Evolutionary conservation across 257 asterid genomes (phyloP).

Genomic region (Solanum boliviense): DNA sequence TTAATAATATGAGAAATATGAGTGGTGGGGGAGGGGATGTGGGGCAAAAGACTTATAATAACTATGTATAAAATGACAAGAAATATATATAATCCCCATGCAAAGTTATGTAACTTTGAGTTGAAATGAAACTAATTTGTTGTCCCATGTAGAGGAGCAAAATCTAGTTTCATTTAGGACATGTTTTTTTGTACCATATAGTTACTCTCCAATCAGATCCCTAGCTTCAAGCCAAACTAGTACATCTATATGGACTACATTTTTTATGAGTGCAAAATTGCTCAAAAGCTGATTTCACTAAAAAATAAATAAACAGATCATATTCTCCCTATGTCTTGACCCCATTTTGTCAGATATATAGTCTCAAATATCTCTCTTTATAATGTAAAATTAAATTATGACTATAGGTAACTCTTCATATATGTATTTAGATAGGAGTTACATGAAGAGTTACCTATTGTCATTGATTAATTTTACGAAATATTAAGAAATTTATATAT

Average conservation of each 20-base stretch:
- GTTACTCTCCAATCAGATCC: background rate
- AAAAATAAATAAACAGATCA: slow-evolving; percentile 12
- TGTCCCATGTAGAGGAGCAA: slow-evolving; percentile 15
- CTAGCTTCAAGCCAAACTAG: slow-evolving; percentile 20
- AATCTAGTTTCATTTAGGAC: slow-evolving; percentile 12
- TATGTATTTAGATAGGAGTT: background rate
- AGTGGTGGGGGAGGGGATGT: background rate
- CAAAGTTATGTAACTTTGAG: slow-evolving; percentile 4
- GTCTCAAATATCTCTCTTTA: background rate
- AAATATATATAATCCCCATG: background rate
- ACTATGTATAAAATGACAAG: background rate
- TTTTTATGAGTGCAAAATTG: slow-evolving; percentile 18
- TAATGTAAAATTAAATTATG: background rate
- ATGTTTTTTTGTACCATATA: background rate
- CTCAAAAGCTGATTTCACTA: slow-evolving; percentile 22
- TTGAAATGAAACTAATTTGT: slow-evolving; percentile 22
- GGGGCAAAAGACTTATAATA: background rate
- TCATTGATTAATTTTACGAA: too few relatives aligned
- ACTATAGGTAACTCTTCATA: background rate
- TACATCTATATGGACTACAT: slow-evolving; percentile 7
- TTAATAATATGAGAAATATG: background rate
- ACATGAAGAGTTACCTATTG: background rate
- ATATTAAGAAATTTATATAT: background rate
- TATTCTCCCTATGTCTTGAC: slow-evolving; percentile 5
- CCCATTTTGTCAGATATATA: slow-evolving; percentile 25